Evolutionary conservation across 23 red algal species (phyloP), one percentile per base, ranked within the genome.

Genomic region (Porphyridium purpureum): DNA sequence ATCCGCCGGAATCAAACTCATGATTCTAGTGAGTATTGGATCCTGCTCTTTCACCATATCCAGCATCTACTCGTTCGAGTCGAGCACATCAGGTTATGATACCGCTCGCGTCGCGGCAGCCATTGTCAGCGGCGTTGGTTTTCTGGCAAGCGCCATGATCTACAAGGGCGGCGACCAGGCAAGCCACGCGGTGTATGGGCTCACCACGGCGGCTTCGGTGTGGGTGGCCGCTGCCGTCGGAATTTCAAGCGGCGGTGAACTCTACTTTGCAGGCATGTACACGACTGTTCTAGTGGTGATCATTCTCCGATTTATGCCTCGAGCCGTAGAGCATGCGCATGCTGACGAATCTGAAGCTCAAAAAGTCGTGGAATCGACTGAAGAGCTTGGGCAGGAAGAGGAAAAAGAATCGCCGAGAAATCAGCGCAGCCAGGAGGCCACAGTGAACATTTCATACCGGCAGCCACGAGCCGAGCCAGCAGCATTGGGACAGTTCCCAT

Each of bases 141-240:
- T 86, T 44, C 21, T 86, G 33, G 80, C 67, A 22, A 44, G 42
- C 19, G 80, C 64, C 2, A 57, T 60, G 21, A 86, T 86, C 25
- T 69, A 49, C 29, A 54, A 42, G 4, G 23, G 35, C 11, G 48
- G 26, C 9, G 38, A 44, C 17, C 38, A 44, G 38, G 38, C 11
- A 17, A 38, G 50, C 34, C 65, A 57, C 8, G 50, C 54, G 8
- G 28, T 40, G 17, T 38, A 35, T 2, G 50, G 65, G 15, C 52
- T 86, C 11, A 63, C 72, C n/a, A 86, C 80, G 1, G 67, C 80
- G 1, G 68, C 68, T 8, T 57, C 57, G 21, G 65, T 86, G 26
- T 86, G 80, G 80, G 54, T 86, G 41, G 67, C 80, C 40, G 80
- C 80, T 21, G 59, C 67, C 0, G 7, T 74, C 6, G 80, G 80